phyloP scores from a whole-genome alignment of 352 stramenopile species.

The Pythium angustatum region DNA sequence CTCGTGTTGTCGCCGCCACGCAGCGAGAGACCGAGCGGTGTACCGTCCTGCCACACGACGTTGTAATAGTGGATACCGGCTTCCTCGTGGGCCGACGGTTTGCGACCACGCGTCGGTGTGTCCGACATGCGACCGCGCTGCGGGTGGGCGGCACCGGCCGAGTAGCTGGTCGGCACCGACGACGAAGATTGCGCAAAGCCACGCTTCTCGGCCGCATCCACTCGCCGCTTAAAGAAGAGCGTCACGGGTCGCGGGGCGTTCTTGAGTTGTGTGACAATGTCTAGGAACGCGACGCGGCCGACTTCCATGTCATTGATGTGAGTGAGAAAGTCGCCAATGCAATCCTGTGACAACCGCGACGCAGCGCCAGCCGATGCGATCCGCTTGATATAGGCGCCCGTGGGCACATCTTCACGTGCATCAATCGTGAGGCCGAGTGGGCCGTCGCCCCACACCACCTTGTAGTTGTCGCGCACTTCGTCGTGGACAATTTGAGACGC shows the following conservation, averaged over 20 bases:
- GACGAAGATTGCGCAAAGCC: conserved; percentile 47
- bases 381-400: conserved; percentile 83
- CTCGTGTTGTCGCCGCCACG: conserved; percentile 65
- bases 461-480: conserved; percentile 60
- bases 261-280: conserved; percentile 81
- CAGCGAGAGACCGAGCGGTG: conserved; percentile 72
- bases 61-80: conserved; percentile 74
- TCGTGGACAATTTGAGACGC: conserved; percentile 32
- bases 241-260: conserved; percentile 78
- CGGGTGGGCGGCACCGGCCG: conserved; percentile 9
- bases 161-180: conserved; percentile 34
- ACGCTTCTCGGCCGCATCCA: conserved; percentile 16
- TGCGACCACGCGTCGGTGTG: conserved; percentile 38
- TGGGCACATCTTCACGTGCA: conserved; percentile 44
- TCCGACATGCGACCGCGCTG: conserved; percentile 39
- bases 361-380: conserved; percentile 74
- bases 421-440: conserved; percentile 83
- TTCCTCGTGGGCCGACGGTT: conserved; percentile 32
- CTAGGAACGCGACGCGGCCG: conserved; percentile 64
- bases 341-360: conserved; percentile 75
- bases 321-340: conserved; percentile 76
- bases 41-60: conserved; percentile 80
- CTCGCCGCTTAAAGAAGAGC: conserved; percentile 65
- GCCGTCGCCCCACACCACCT: conserved; percentile 75
- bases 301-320: conserved; percentile 89